A percentile compares a stretch with the other conserved stretches of the same genome.
Conservation (phyloP, 805 yeast genomes). For the Metschnikowia colocasiae region DNA sequence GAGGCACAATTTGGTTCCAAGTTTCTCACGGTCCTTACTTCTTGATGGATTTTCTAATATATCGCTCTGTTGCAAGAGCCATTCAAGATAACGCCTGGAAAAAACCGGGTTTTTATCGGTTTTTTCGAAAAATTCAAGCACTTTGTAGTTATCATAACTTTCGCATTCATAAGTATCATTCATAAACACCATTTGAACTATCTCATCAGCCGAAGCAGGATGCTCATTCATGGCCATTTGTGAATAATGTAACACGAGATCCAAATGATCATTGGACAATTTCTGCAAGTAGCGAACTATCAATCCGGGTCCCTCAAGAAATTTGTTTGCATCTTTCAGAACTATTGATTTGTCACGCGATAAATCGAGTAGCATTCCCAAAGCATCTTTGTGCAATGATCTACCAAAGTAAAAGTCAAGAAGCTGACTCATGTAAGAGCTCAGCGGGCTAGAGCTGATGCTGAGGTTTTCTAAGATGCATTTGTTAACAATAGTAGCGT, state of each 20-base stretch:
- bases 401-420: conserved; percentile 74
- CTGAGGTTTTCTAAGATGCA: conserved; percentile 42
- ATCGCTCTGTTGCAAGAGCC: conserved; percentile 39
- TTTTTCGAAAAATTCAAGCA: conserved; percentile 48
- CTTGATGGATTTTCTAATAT: conserved; percentile 19
- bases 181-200: conserved; percentile 54
- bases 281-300: conserved; percentile 58
- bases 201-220: conserved; percentile 3
- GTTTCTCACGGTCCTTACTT: conserved; percentile 21
- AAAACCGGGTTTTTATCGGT: conserved; percentile 21
- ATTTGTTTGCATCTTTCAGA: conserved; percentile 21
- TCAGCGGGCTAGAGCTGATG: conserved; percentile 20
- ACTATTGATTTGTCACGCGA: conserved; percentile 15
- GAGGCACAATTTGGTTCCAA: conserved; percentile 35
- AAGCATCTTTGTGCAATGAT: conserved; percentile 59
- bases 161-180: conserved; percentile 60
- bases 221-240: conserved; percentile 45
- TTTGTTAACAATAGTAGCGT: conserved; percentile 55
- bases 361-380: conserved; percentile 48
- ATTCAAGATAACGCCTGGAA: conserved; percentile 43
- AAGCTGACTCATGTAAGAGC: conserved; percentile 57
- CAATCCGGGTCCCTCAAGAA: conserved; percentile 37
- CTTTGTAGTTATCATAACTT: conserved; percentile 49
- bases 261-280: conserved; percentile 46
- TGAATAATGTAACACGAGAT: conserved; percentile 55